Conservation (phyloP, 2,329 filamentous ascomycete genomes). For the Celoporthe dispersa region DNA sequence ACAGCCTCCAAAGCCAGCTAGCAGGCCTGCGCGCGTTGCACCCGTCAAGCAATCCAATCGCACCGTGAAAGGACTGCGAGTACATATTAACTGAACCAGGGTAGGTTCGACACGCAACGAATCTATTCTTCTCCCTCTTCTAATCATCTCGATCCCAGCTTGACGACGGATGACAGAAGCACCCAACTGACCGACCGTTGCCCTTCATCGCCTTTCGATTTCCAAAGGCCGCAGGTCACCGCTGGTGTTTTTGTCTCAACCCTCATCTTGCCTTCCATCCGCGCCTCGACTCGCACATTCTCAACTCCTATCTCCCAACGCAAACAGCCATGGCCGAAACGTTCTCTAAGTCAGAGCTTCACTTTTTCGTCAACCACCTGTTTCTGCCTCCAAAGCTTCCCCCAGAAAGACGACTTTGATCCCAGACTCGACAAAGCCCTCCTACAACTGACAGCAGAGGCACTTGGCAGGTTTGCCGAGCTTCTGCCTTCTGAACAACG, state of each 20-base stretch:
- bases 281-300: background rate
- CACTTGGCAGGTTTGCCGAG: background rate
- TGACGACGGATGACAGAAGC: background rate
- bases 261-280: background rate
- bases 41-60: background rate
- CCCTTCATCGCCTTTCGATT: background rate
- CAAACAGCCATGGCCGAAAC: background rate
- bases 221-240: background rate
- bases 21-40: background rate
- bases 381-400: conserved; percentile 43
- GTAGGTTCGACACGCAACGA: too few species aligned
- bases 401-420: background rate
- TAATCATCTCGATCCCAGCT: background rate
- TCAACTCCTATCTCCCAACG: too few species aligned
- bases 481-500: background rate
- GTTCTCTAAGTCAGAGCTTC: background rate
- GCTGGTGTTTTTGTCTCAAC: background rate
- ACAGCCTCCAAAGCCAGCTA: background rate
- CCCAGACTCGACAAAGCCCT: conserved; percentile 1
- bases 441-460: background rate
- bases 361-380: conserved; percentile 8
- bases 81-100: background rate
- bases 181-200: background rate
- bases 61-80: background rate
- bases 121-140: background rate